Evolutionary conservation across 768 basidiomycete genomes (phyloP), one percentile per base, ranked within the genome.

Genomic region (Mycena alexandri): DNA sequence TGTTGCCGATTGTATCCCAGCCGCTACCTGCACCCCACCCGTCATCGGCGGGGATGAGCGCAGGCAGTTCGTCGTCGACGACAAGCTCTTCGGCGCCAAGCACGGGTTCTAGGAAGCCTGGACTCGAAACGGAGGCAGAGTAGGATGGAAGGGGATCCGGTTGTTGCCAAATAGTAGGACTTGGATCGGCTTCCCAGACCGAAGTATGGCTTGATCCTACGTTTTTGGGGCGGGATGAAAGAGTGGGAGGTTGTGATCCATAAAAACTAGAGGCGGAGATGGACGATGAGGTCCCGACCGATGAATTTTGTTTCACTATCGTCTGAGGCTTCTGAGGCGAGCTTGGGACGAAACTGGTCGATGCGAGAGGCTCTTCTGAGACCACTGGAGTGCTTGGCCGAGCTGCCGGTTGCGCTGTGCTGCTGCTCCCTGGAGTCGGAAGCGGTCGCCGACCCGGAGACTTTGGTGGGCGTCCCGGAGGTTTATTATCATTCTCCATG

Each of bases 21-120:
- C 58, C 60, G 38, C 63, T 41, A 60, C 69, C 54, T 24, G 51
- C 19, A 25, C 56, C 61, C 77, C 78, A 78, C 22, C 57, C 66
- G 33, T 10, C 22, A 13, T 80, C 77, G 2, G 77, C 69, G 33
- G 85, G 81, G n/a, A 85, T 76, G 56, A 85, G 77, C 16, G 79
- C 76, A 6, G 84, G 81, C 17, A 79, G 70, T 7, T 72, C 68
- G 41, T 79, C 79, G 16, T 79, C 81, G 17, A 77, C 75, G 25
- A 89, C 81, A 13, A 87, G 79, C 72, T 89, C 87, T n/a, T 79
- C 81, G 17, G 76, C 75, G 25, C 89, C 81, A 13, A 87, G 79
- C 72, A 89, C 87, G 0, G 88, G 87, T 74, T 90, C 87, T 29
- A 87, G 84, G 75, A 82, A 89, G 21, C 75, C 78, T 17, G 78